Base-by-base conservation (phyloP, 176 grass and related monocot species). In the Tuctoria greenei region DNA sequence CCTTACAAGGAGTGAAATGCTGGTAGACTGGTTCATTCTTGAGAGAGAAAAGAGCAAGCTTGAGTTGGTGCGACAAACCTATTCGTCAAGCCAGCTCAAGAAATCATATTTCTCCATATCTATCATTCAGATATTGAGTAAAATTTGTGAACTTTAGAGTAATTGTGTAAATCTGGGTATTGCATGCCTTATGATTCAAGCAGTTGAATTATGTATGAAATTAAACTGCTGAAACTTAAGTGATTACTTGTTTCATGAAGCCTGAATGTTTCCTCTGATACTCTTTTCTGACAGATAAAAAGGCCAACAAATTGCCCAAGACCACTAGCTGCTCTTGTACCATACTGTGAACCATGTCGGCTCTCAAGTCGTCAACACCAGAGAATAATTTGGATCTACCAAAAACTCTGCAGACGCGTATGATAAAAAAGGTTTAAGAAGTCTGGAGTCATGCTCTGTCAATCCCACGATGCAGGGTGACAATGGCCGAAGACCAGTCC, bases 241-340 rank as follows among this genome's bases (percentile, higher is more conserved):
- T 8, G 41, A 24, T 76, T 61, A 14, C 36, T 43, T 40, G 35
- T 80, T 72, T 81, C 49, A 43, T 81, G 41, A 37, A 61, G 5
- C 40, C 64, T 42, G 54, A 34, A 66, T 77, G 20, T 23, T 79
- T 40, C 59, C 39, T 27, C 61, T 61, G 50, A 43, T 66, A 71
- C 50, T 60, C 45, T 55, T 73, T 77, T 75, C 38, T 55, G 10
- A 24, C 85, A 92, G 89, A 92, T 80, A 92, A 92, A 71, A 92
- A 92, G 86, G 73, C 71, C 17, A 82, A 85, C 56, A 84, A 88
- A 55, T 92, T 88, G 74, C 82, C 89, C 15, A 92, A 88, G 79
- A 91, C 81, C 46, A 91, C 81, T 39, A 60, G 84, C 17, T 92
- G 89, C 55, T 92, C 85, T 17, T 92, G 89, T 78, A 88, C 57